phyloP scores from a whole-genome alignment of 1,284 basidiomycete genomes.

The Rugosomyces carneus region DNA sequence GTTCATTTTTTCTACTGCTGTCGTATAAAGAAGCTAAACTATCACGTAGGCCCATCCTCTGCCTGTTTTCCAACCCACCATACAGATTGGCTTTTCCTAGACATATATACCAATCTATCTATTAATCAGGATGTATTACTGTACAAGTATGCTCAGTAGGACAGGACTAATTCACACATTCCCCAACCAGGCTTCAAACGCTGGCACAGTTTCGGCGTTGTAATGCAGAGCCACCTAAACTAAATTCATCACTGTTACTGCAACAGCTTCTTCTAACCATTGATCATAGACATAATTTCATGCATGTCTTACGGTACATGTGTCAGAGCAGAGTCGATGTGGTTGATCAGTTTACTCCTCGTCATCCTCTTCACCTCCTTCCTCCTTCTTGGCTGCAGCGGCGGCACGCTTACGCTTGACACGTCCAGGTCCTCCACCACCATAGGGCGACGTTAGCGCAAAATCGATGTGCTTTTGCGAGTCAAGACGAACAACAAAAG shows the following conservation, averaged over 20 bases:
- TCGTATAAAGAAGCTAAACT: not conserved
- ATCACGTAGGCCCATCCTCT: slow-evolving; percentile 55
- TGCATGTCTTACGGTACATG: slow-evolving; percentile 16
- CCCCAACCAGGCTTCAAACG: not conserved
- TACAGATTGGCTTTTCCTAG: slow-evolving; percentile 47
- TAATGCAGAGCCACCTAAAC: no score
- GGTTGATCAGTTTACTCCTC: slow-evolving; percentile 56
- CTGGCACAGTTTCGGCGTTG: no score
- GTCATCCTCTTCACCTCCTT: slow-evolving; percentile 85
- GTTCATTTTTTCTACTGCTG: slow-evolving; percentile 12
- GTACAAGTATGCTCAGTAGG: no score
- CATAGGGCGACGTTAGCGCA: slow-evolving; percentile 95
- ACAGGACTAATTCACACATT: slow-evolving; percentile 5
- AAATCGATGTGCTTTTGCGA: slow-evolving; percentile 99
- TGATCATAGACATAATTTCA: slow-evolving; percentile 16
- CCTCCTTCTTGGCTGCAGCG: slow-evolving; percentile 89
- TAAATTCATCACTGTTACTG: no score
- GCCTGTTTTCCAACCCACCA: slow-evolving; percentile 53
- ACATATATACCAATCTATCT: not conserved
- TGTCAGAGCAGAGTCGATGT: slow-evolving; percentile 4
- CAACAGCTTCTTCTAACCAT: slow-evolving; percentile 11
- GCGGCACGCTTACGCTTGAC: slow-evolving; percentile 98
- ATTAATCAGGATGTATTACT: no score
- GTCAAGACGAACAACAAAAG: slow-evolving; percentile 97
- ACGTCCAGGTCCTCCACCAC: slow-evolving; percentile 94